Base-by-base conservation (phyloP, 352 stramenopile genomes). In the Plasmopara muralis region DNA sequence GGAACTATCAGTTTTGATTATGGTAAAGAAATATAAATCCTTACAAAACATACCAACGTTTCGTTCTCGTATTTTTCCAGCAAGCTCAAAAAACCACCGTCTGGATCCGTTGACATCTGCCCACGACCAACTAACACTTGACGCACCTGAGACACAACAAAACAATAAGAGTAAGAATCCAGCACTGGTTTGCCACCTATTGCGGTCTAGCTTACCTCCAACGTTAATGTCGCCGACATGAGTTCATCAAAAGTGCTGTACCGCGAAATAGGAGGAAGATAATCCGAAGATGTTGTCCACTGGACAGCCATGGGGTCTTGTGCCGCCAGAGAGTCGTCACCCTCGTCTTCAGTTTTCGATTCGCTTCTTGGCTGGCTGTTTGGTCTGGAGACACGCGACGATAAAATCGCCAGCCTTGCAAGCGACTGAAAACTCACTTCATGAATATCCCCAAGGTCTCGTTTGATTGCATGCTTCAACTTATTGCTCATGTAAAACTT, bases 161-260 rank as follows among this genome's bases (percentile, higher is more conserved):
- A 30, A 48, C 31, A 8, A 35, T 25, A 25, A 25, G 20, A 25
- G 20, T 25, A 25, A 25, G 20, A 25, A 3, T 25, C 3, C 20
- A 3, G 20, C 20, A 25, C 20, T 25, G 20, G 20, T 25, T 25
- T 25, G 20, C 20, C 20, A 25, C 20, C 20, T 25, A 25, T 25
- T 35, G 10, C 10, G 2, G 31, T 49, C 40, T 13, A 14, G n/a
- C 60, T 53, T 62, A 85, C 78, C 69, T 95, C 84, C 8, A 95
- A 64, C 13, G 84, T 95, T 39, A 95, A 50, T 12, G 84, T 95
- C 10, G 84, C 84, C 9, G 83, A 93, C 81, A 95, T 95, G 47
- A 93, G 70, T 64, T 95, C 84, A 69, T 95, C 84, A 37, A 95
- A 95, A 29, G 84, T 95, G 53, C 81, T 91, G 64, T 93, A 92